Evolutionary conservation across 2,329 filamentous ascomycete species (phyloP).

Genomic region (Hortaea sp.): DNA sequence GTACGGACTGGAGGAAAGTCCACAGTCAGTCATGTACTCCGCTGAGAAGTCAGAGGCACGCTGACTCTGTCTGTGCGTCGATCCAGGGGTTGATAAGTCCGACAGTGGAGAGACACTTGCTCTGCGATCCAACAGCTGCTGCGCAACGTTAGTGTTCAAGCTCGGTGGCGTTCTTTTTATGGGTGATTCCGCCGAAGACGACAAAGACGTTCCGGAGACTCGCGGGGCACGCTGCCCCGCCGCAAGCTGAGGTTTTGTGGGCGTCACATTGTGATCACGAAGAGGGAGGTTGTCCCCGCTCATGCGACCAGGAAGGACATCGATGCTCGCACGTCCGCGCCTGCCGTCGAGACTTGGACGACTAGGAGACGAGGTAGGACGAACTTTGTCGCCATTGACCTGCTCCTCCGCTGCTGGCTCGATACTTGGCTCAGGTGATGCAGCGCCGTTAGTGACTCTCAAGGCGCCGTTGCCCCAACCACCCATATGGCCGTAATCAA

Average conservation of each 20-base stretch:
- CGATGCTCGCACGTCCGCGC: background rate
- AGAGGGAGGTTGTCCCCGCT: slow-evolving; percentile 1
- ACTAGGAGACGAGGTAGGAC: slow-evolving; percentile 10
- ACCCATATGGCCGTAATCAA: slow-evolving; percentile 33
- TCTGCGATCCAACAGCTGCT: slow-evolving; percentile 1
- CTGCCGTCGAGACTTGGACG: background rate
- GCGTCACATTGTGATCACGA: background rate
- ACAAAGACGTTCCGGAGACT: slow-evolving; percentile 1
- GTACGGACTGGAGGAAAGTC: slow-evolving; percentile 14
- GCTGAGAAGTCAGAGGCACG: slow-evolving; percentile 14
- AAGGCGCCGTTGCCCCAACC: slow-evolving; percentile 33
- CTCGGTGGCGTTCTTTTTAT: background rate
- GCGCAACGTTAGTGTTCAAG: background rate
- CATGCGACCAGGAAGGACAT: background rate
- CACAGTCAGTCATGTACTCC: slow-evolving; percentile 16
- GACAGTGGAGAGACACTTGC: slow-evolving; percentile 3
- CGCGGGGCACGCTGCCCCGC: background rate
- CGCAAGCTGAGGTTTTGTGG: slow-evolving; percentile 1
- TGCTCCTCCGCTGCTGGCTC: background rate
- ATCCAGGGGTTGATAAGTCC: slow-evolving; percentile 7
- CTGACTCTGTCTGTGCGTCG: slow-evolving; percentile 14
- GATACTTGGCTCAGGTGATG: slow-evolving; percentile 35
- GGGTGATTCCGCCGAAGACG: slow-evolving; percentile 1
- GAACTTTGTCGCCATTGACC: slow-evolving; percentile 7
- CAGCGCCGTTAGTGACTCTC: slow-evolving; percentile 37